Percentiles rank a stretch among this genome's conserved stretches.
These are phyloP conservation scores for Phylloporus scabripes DNA, from an alignment of 768 basidiomycete genomes.

Conservation along the genomic window DNA sequence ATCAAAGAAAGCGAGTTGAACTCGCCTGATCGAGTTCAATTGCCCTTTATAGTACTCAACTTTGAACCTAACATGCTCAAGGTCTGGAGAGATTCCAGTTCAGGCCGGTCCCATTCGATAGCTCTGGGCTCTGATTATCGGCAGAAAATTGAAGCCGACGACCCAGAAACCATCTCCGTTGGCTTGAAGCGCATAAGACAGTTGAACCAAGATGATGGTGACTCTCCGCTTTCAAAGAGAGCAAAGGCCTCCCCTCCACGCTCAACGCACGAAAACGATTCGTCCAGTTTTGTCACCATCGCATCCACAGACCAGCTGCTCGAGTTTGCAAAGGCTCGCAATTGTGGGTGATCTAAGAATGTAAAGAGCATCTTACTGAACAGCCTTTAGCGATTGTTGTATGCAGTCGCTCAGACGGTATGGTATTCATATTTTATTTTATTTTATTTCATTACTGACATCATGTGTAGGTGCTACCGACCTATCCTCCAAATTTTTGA, in stretches of 20 bases:
- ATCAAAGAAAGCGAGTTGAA: conserved; percentile 8
- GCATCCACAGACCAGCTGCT: conserved; percentile 10
- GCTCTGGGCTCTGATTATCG: neutral
- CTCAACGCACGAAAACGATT: neutral
- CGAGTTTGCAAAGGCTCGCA: conserved; percentile 17
- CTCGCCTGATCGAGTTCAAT: neutral
- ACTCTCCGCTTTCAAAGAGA: conserved; percentile 10
- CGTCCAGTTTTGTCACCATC: neutral
- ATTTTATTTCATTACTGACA: conserved; percentile 1
- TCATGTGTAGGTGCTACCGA: conserved; percentile 13
- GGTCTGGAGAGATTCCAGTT: conserved; percentile 16
- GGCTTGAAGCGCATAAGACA: conserved; percentile 15
- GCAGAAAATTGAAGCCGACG: conserved; percentile 26
- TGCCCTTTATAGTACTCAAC: neutral
- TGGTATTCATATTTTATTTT: neutral
- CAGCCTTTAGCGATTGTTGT: conserved; percentile 16
- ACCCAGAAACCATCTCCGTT: conserved; percentile 13
- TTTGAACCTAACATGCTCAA: conserved; percentile 16
- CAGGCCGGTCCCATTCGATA: neutral
- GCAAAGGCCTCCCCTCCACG: neutral
- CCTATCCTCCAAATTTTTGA: conserved; percentile 16
- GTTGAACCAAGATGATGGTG: neutral
- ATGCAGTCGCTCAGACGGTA: conserved; percentile 18
- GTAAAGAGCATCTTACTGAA: conserved; percentile 1
- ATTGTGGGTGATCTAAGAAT: conserved; percentile 13